A percentile compares a stretch with the other conserved stretches of the same genome.
Evolutionary conservation across 2,329 filamentous ascomycete genomes (phyloP).

Genomic region (Phyllosticta citrichinensis): DNA sequence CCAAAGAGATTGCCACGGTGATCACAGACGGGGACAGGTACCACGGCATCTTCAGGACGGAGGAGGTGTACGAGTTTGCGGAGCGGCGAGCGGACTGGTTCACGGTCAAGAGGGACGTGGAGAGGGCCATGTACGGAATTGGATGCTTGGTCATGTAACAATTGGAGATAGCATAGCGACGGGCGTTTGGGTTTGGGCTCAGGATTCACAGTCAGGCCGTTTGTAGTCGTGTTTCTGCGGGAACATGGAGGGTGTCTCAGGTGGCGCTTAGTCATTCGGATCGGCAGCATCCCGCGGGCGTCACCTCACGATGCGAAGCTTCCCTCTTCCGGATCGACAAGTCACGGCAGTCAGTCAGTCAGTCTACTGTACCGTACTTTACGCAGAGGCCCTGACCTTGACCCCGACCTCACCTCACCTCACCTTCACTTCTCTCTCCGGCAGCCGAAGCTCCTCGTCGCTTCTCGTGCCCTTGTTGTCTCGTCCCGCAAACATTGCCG

Average conservation of each 20-base stretch:
- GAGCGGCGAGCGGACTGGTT: constrained; percentile 94
- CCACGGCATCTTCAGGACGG: constrained; percentile 81
- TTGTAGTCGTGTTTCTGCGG: neutral
- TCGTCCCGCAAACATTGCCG: neutral
- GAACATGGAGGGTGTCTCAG: neutral
- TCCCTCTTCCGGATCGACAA: neutral
- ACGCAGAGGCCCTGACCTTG: too few species aligned
- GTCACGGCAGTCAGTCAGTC: too few species aligned
- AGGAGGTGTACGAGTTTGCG: constrained; percentile 97
- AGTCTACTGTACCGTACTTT: too few species aligned
- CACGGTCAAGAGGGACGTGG: constrained; percentile 74
- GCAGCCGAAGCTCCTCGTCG: neutral
- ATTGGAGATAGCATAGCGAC: constrained; percentile 1
- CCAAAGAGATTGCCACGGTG: constrained; percentile 89
- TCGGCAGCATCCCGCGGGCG: constrained; percentile 4
- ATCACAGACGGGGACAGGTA: constrained; percentile 90
- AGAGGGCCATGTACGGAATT: constrained; percentile 94
- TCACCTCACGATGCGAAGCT: constrained; percentile 4
- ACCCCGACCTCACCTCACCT: too few species aligned
- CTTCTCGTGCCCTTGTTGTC: neutral
- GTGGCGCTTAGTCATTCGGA: constrained; percentile 2
- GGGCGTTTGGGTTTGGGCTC: constrained; percentile 1
- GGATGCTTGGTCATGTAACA: constrained; percentile 77
- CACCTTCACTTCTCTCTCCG: too few species aligned
- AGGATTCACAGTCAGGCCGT: neutral